phyloP scores from a whole-genome alignment of 768 basidiomycete genomes.

The Daedaleopsis sinensis region DNA sequence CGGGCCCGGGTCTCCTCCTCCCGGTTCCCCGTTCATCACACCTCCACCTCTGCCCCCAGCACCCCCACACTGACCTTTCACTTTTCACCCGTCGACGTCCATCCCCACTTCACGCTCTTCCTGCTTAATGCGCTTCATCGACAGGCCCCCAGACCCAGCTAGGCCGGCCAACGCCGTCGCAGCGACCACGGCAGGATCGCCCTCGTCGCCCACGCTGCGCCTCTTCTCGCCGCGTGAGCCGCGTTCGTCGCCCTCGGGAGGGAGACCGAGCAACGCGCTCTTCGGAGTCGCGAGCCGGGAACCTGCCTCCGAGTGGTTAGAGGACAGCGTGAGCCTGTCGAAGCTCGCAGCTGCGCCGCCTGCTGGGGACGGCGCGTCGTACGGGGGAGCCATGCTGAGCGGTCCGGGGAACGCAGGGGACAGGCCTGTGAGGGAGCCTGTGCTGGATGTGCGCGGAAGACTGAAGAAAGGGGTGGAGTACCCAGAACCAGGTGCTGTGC shows the following conservation, averaged over 20 bases:
- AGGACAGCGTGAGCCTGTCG: constrained; percentile 27
- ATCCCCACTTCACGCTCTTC: constrained; percentile 21
- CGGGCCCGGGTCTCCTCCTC: background rate
- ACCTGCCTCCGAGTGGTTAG: constrained; percentile 18
- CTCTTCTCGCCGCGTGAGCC: constrained; percentile 18
- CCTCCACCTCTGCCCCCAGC: no score
- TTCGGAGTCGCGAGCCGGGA: constrained; percentile 28
- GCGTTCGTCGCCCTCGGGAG: constrained; percentile 25
- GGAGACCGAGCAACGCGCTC: constrained; percentile 20
- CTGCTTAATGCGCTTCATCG: constrained; percentile 18
- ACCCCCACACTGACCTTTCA: background rate
- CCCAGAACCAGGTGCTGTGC: constrained; percentile 13
- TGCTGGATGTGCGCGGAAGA: constrained; percentile 16
- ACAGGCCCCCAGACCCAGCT: constrained; percentile 3
- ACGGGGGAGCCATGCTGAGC: constrained; percentile 18
- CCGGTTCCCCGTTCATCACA: background rate
- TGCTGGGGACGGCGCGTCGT: constrained; percentile 16
- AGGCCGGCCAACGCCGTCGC: constrained; percentile 25
- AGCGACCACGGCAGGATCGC: constrained; percentile 22
- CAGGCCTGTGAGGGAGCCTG: constrained; percentile 14
- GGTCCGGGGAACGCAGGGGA: constrained; percentile 15
- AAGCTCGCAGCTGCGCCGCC: constrained; percentile 21
- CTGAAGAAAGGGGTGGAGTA: constrained; percentile 19
- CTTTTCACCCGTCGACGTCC: constrained; percentile 13
- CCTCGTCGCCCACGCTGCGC: constrained; percentile 19